Evolutionary conservation across 345 rosid genomes (phyloP).

Genomic region (Dipteronia dyeriana): DNA sequence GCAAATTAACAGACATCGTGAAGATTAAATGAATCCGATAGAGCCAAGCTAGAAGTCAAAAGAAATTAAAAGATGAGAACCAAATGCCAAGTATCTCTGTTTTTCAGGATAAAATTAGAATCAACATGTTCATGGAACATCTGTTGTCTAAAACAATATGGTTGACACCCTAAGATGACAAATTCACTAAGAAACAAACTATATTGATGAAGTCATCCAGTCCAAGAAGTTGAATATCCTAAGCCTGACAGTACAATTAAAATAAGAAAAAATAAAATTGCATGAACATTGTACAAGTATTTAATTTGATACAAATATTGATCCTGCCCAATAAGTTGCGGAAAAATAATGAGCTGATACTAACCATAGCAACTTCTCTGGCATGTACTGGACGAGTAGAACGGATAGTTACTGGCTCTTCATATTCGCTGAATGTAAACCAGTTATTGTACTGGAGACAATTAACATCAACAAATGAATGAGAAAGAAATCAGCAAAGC

Average conservation of each 20-base stretch:
- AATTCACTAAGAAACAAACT: background rate
- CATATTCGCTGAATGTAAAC: slow-evolving; percentile 96
- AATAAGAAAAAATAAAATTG: background rate
- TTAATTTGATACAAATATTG: background rate
- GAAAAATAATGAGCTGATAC: slow-evolving; percentile 19
- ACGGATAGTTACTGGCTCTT: slow-evolving; percentile 75
- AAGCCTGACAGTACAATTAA: background rate
- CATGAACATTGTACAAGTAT: background rate
- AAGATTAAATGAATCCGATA: background rate
- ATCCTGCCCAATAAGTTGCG: background rate
- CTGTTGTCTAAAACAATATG: background rate
- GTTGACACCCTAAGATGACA: background rate
- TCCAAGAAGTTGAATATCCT: slow-evolving; percentile 1
- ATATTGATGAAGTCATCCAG: background rate
- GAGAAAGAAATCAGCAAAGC: slow-evolving; percentile 4
- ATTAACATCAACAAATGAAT: slow-evolving; percentile 26
- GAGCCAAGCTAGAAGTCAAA: background rate
- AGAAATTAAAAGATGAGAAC: background rate
- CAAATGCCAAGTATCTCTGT: background rate
- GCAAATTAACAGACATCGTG: background rate
- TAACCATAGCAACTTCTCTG: slow-evolving; percentile 84
- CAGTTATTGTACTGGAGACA: slow-evolving; percentile 80
- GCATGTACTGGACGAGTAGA: slow-evolving; percentile 82
- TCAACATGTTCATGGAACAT: background rate
- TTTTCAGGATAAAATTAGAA: background rate